Conservation (phyloP, 768 basidiomycete genomes). For the Suillus variegatus region DNA sequence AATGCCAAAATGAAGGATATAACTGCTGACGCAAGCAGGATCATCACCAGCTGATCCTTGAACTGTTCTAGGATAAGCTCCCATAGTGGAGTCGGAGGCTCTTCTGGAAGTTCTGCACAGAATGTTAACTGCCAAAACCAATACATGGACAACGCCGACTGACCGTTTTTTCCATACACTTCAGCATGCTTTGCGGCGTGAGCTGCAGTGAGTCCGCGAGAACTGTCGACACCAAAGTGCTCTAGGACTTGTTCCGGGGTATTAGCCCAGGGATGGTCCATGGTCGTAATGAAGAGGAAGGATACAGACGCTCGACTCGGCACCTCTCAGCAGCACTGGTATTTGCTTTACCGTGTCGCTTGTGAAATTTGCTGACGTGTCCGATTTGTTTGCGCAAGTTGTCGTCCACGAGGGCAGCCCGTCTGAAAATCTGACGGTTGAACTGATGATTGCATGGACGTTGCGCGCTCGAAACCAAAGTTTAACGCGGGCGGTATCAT, state of each 20-base stretch:
- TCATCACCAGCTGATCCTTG: conserved; percentile 97
- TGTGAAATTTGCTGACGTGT: conserved; percentile 17
- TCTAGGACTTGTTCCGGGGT: conserved; percentile 68
- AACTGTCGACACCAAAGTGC: conserved; percentile 67
- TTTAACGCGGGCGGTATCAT: background rate
- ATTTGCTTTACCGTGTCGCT: background rate
- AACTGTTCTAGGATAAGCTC: conserved; percentile 97
- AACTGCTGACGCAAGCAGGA: conserved; percentile 90
- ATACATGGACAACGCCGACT: conserved; percentile 16
- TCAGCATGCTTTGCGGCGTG: conserved; percentile 75
- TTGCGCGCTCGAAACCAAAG: background rate
- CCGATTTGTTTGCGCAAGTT: conserved; percentile 18
- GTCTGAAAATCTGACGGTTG: background rate
- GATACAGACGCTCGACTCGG: conserved; percentile 5
- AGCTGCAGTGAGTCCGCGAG: conserved; percentile 61
- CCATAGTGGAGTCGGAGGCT: conserved; percentile 89
- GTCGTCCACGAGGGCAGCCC: background rate
- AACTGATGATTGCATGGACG: background rate
- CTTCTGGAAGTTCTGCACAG: conserved; percentile 83
- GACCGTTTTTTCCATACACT: conserved; percentile 87
- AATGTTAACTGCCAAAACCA: background rate
- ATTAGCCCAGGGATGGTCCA: conserved; percentile 82
- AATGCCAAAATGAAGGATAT: conserved; percentile 92
- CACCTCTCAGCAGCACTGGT: background rate
- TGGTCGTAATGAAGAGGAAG: conserved; percentile 31